Evolutionary conservation across 805 yeast species (phyloP).

Genomic region (Candida silvatica): DNA sequence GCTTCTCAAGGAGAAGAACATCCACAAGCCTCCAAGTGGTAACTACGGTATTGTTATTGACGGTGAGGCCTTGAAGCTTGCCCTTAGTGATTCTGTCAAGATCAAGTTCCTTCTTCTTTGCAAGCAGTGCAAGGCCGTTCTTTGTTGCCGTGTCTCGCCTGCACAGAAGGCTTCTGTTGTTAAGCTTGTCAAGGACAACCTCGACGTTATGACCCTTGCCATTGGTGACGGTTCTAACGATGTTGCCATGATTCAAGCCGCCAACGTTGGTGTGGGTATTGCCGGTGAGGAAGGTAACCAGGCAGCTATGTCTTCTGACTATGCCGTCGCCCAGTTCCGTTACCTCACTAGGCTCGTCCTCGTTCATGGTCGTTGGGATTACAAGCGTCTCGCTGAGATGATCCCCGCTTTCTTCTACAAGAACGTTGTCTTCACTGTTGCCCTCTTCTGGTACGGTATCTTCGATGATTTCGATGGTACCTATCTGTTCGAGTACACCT

Average conservation of each 20-base stretch:
- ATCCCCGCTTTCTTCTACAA: constrained; percentile 76
- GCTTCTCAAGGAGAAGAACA: constrained; percentile 41
- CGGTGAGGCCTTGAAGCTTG: constrained; percentile 66
- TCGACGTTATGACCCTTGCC: constrained; percentile 78
- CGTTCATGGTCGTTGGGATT: constrained; percentile 85
- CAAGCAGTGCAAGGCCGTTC: constrained; percentile 72
- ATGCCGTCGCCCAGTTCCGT: constrained; percentile 79
- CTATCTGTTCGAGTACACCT: constrained; percentile 70
- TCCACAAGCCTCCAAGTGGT: constrained; percentile 62
- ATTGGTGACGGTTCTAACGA: constrained; percentile 89
- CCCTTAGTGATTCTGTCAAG: constrained; percentile 30
- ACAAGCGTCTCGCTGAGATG: constrained; percentile 75
- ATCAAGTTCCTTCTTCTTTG: constrained; percentile 62
- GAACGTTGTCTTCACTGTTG: constrained; percentile 65
- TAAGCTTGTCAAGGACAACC: constrained; percentile 60
- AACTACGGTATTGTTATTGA: constrained; percentile 67
- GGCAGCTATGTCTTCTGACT: constrained; percentile 84
- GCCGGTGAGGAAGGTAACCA: constrained; percentile 91
- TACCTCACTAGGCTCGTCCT: constrained; percentile 56
- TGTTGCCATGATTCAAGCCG: constrained; percentile 87
- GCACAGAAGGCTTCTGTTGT: constrained; percentile 84
- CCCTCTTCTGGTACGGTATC: constrained; percentile 76
- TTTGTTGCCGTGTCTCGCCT: constrained; percentile 85
- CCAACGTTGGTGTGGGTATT: constrained; percentile 83
- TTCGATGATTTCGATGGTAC: constrained; percentile 72